Conservation (phyloP, 2,329 filamentous ascomycete genomes). For the Periconia macrospinosa region DNA sequence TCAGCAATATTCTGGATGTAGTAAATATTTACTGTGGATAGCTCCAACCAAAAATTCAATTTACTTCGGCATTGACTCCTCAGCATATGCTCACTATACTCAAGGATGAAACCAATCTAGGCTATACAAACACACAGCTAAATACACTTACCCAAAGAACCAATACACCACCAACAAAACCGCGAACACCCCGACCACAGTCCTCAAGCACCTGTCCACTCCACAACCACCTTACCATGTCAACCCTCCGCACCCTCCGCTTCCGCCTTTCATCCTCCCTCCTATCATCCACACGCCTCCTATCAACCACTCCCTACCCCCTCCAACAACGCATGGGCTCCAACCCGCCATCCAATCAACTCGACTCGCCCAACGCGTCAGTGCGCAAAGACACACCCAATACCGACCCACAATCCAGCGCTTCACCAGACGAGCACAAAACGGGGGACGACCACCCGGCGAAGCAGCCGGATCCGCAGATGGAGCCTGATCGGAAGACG, state of each 20-base stretch:
- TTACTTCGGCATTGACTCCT: no score
- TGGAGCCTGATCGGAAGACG: constrained; percentile 32
- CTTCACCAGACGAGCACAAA: constrained; percentile 29
- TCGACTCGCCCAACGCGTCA: constrained; percentile 14
- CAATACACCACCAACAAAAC: neutral
- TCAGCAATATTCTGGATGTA: neutral
- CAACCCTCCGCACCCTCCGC: neutral
- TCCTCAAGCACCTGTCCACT: neutral
- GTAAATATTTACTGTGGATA: no score
- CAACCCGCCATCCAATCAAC: constrained; percentile 7
- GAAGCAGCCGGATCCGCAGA: constrained; percentile 42
- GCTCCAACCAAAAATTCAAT: no score
- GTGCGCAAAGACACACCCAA: constrained; percentile 27
- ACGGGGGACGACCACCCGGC: constrained; percentile 40
- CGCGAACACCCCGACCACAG: neutral
- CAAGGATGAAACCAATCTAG: no score
- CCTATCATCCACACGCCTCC: neutral
- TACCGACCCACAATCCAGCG: constrained; percentile 33
- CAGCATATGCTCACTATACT: no score
- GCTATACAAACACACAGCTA: no score
- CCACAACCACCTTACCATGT: neutral
- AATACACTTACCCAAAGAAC: neutral
- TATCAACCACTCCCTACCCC: neutral
- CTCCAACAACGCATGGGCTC: constrained; percentile 3
- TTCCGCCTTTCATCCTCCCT: neutral